Evolutionary conservation across 106 monocot species (phyloP).

Genomic region (Platanthera guangdongensis): DNA sequence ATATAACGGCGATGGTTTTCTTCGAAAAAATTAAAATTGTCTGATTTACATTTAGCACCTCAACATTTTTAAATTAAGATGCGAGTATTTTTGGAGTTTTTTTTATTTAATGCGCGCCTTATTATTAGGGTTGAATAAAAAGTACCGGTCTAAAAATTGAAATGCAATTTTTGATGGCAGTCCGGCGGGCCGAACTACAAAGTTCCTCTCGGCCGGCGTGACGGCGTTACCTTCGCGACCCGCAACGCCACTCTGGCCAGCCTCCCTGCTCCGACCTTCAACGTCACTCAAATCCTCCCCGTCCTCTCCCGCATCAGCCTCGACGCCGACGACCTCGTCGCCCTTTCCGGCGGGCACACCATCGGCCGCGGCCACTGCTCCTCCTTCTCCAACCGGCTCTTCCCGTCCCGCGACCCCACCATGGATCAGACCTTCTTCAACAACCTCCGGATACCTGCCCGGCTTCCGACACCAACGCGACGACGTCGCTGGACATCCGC

Average conservation of each 20-base stretch:
- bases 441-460: slow-evolving; percentile 17
- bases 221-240: slow-evolving; percentile 26
- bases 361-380: slow-evolving; percentile 43
- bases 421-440: slow-evolving; percentile 15
- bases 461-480: slow-evolving; percentile 4
- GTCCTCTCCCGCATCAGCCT: slow-evolving; percentile 25
- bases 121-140: neutral
- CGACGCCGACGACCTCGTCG: slow-evolving; percentile 34
- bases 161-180: neutral
- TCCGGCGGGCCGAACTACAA: slow-evolving; percentile 24
- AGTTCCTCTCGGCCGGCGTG: slow-evolving; percentile 37
- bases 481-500: slow-evolving; percentile 12
- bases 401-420: slow-evolving; percentile 16
- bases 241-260: slow-evolving; percentile 8
- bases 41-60: too few relatives aligned
- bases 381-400: slow-evolving; percentile 28
- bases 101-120: too few relatives aligned
- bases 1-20: too few relatives aligned
- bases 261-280: slow-evolving; percentile 28
- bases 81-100: too few relatives aligned
- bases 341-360: slow-evolving; percentile 54
- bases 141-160: neutral
- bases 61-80: too few relatives aligned
- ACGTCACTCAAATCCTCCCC: slow-evolving; percentile 22
- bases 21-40: too few relatives aligned